Evolutionary conservation across 2,329 filamentous ascomycete species (phyloP).

Genomic region (Colletotrichum paranaense): DNA sequence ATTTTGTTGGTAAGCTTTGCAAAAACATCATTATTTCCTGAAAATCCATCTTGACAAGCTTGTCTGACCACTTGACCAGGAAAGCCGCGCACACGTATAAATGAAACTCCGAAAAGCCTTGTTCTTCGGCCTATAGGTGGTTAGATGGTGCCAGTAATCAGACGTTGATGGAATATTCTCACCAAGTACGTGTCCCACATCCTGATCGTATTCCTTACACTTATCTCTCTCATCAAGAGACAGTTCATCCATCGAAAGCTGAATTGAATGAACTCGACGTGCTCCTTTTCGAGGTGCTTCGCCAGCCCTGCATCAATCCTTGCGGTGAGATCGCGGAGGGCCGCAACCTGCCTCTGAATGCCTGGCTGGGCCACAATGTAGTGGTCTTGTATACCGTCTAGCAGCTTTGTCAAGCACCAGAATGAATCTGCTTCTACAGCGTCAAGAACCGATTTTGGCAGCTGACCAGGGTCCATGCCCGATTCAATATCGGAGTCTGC

Average conservation of each 20-base stretch:
- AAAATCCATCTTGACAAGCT: conserved; percentile 96
- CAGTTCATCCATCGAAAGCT: conserved; percentile 99
- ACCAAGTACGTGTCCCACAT: conserved; percentile 99
- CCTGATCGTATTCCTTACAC: conserved; percentile 93
- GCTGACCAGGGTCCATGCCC: conserved; percentile 95
- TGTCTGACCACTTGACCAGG: conserved; percentile 97
- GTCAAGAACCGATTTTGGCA: conserved; percentile 90
- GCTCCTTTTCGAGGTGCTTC: conserved; percentile 89
- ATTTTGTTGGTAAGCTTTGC: conserved; percentile 89
- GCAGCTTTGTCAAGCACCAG: conserved; percentile 96
- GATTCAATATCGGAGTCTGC: conserved; percentile 92
- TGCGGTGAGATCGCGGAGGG: conserved; percentile 88
- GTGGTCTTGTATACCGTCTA: conserved; percentile 99
- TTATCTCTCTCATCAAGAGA: conserved; percentile 96
- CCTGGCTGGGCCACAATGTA: conserved; percentile 98
- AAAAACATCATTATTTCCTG: conserved; percentile 99
- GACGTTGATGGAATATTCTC: conserved; percentile 46
- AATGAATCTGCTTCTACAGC: conserved; percentile 98
- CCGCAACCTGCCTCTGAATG: conserved; percentile 92
- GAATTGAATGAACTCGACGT: conserved; percentile 99
- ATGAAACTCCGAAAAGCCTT: conserved; percentile 98
- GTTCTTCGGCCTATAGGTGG: conserved; percentile 84
- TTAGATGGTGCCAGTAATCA: background rate
- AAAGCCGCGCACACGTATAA: conserved; percentile 98
- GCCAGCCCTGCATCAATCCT: conserved; percentile 87